Evolutionary conservation across 352 stramenopile genomes (phyloP), one percentile per base, ranked within the genome.

Genomic region (Phytophthora hibernalis): DNA sequence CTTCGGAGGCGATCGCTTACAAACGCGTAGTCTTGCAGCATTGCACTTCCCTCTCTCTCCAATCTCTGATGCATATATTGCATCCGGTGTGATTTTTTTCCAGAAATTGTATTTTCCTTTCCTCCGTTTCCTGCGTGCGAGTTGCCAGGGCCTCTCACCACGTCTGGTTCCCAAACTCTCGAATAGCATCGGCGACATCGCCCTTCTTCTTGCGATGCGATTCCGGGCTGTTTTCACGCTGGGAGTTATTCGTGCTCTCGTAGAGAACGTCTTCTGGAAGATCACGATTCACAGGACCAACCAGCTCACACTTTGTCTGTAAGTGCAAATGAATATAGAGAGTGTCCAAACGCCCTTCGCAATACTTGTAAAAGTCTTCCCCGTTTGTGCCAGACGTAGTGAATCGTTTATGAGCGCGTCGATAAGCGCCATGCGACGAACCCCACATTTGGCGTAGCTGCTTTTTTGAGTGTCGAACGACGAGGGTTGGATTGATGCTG

Each of bases 81-180:
- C 6, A 37, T 37, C 30, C 6, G 16, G 53, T 18, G 9, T 44
- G 26, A 26, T 61, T 61, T 15, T 18, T 18, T 44, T 61, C 53
- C n/a, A 61, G 13, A 18, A 52, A 51, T 5, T n/a, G 26, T 8
- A 61, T 6, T 38, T 52, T 51, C 5, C 38, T 22, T n/a, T 61
- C 53, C n/a, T 35, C 53, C 0, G 42, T 52, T 11, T 33, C 53
- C 28, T 52, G 24, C 28, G 51, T 52, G 3, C 38, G 22, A 18
- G 22, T 28, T 35, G 50, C 18, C 26, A 47, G n/a, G 1, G 31
- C 21, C 15, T 47, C 31, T 10, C 53, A 40, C 53, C 53, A 52
- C 4, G 38, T 3, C 28, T 61, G 53, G 24, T 52, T 61, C 10
- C 42, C 53, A 24, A 52, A 61, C 5, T 61, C 53, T 8, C 53